Percentiles rank a stretch among this genome's conserved stretches.
These are phyloP conservation scores for Galium porrigens DNA, from an alignment of 305 asterid genomes.

Conservation along the genomic window DNA sequence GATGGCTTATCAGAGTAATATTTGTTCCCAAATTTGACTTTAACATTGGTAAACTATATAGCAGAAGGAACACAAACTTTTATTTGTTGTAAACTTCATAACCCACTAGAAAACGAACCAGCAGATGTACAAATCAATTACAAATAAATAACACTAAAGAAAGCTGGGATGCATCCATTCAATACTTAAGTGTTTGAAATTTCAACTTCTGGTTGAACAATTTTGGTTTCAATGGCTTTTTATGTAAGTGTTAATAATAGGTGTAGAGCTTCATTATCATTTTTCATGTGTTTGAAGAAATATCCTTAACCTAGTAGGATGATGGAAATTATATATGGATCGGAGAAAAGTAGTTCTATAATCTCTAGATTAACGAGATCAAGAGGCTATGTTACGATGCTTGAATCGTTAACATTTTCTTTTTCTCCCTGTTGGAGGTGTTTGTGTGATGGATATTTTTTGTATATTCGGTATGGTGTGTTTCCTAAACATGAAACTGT, in stretches of 20 bases:
- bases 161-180: not conserved
- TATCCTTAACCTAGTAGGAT: not conserved
- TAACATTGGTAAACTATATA: not conserved
- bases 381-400: not conserved
- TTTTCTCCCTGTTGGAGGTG: not conserved
- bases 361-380: not conserved
- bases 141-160: not conserved
- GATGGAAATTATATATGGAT: not conserved
- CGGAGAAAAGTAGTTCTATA: not conserved
- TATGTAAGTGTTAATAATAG: not conserved
- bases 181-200: not conserved
- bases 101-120: not conserved
- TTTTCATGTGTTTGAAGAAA: not conserved
- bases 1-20: not conserved
- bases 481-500: not conserved
- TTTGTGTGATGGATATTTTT: not conserved
- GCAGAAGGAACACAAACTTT: not conserved
- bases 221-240: conserved; percentile 1
- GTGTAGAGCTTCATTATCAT: not conserved
- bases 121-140: conserved; percentile 1
- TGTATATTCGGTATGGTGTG: not conserved
- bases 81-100: not conserved
- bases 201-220: not conserved
- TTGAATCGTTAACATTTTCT: not conserved
- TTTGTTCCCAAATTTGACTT: not conserved